Evolutionary conservation across 1,284 basidiomycete genomes (phyloP), one percentile per base, ranked within the genome.

Genomic region (Hemileccinum hortonii): DNA sequence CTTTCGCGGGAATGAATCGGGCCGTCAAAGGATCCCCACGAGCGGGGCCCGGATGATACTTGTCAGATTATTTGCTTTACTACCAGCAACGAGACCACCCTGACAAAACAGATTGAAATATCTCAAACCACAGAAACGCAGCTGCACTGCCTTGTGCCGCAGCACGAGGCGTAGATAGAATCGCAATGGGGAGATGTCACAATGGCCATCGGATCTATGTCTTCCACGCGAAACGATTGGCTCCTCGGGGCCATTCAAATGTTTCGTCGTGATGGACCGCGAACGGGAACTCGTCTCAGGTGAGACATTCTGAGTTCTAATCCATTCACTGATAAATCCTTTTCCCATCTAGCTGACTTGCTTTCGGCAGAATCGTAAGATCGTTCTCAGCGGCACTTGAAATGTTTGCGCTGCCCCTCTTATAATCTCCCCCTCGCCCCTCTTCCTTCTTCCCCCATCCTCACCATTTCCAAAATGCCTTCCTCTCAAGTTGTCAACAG

Each of bases 401-500:
- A 70, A 44, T 16, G 49, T 22, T n/a, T 46, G 33, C 41, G 44
- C 39, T 11, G 16, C 6, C 16, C 52, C 36, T 44, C 56, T 50
- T 57, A 56, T 53, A 57, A 29, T 47, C 15, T 33, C 44, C 5
- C 44, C 46, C 18, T n/a, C 22, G 37, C 36, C 50, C 39, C 38
- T 52, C 45, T 40, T 24, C 44, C 4, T 24, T 36, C 46, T 35
- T 47, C 42, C 29, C 35, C 26, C 62, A 42, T 53, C 53, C 22
- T 47, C 36, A 6, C 47, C 16, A 18, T 38, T 10, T 43, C 41
- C 33, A 58, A 40, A 41, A 90, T 90, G 87, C 83, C 87, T 60
- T 81, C 87, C 58, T 60, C 80, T 53, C 78, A 84, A 69, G 82
- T 86, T 38, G 73, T 78, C 65, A 70, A 75, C 33, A 65, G 66